These are phyloP conservation scores for Phytophthora pini DNA, from an alignment of 352 stramenopile species.

Conservation along the genomic window DNA sequence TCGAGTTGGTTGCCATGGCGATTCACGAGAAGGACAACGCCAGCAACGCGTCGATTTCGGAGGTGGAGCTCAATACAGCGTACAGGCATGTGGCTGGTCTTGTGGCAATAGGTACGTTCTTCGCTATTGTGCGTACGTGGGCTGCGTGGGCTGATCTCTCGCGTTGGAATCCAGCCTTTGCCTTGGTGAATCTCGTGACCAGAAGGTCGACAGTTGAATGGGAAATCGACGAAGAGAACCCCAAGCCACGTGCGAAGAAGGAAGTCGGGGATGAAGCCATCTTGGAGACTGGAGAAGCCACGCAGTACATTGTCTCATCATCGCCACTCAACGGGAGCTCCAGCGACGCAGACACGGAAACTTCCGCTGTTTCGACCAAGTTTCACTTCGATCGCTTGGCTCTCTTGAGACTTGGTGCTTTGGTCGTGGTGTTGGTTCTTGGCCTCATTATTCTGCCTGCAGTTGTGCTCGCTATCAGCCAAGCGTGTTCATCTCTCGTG, in stretches of 20 bases:
- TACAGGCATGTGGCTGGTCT: conserved; percentile 25
- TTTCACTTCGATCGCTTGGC: background rate
- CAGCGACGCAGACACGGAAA: conserved; percentile 16
- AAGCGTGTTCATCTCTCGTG: conserved; percentile 29
- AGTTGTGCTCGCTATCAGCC: conserved; percentile 24
- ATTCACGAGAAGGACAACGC: conserved; percentile 43
- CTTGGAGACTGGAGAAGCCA: conserved; percentile 14
- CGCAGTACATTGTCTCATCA: conserved; percentile 18
- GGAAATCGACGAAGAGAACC: background rate
- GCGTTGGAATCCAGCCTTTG: conserved; percentile 32
- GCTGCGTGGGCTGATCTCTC: conserved; percentile 35
- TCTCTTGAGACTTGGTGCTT: conserved; percentile 1
- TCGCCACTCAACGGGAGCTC: conserved; percentile 12
- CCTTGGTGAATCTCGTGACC: conserved; percentile 6
- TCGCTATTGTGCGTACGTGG: conserved; percentile 30
- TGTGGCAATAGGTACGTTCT: conserved; percentile 15
- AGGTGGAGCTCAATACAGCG: conserved; percentile 29
- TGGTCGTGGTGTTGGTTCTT: conserved; percentile 5
- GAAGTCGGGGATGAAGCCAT: background rate
- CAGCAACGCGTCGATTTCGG: conserved; percentile 35
- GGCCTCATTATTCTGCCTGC: conserved; percentile 23
- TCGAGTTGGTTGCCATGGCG: conserved; percentile 50
- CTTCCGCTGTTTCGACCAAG: background rate
- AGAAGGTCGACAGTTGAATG: background rate
- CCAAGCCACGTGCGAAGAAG: background rate